Evolutionary conservation across 2,329 filamentous ascomycete species (phyloP).

Genomic region (Trichoderma breve): DNA sequence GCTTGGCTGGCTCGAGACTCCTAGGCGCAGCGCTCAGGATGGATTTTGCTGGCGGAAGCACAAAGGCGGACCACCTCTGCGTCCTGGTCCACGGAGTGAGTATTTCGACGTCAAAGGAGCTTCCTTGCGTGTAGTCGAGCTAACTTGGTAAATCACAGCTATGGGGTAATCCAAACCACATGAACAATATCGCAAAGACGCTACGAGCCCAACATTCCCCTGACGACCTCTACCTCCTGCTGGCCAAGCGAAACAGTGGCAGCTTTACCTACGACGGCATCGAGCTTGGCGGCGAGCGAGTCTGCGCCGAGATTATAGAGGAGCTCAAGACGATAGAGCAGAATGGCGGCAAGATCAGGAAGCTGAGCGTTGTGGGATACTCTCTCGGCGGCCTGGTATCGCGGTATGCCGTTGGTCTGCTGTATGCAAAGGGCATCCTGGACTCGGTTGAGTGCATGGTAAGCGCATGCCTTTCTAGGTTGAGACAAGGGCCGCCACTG

Average conservation of each 20-base stretch:
- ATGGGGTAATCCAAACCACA: conserved; percentile 77
- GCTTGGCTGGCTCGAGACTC: conserved; percentile 14
- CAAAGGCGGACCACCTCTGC: conserved; percentile 66
- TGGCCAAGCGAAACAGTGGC: conserved; percentile 70
- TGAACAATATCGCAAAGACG: conserved; percentile 64
- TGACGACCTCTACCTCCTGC: conserved; percentile 66
- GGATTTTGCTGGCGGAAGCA: conserved; percentile 48
- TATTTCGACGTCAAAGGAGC: conserved; percentile 20
- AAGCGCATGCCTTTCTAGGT: conserved; percentile 25
- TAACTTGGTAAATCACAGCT: conserved; percentile 46
- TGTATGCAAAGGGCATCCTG: conserved; percentile 77
- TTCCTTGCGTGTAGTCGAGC: neutral
- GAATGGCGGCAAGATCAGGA: conserved; percentile 69
- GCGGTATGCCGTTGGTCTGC: conserved; percentile 79
- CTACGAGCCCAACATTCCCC: conserved; percentile 60
- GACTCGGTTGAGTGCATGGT: conserved; percentile 77
- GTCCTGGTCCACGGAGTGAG: conserved; percentile 75
- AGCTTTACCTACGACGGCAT: conserved; percentile 71
- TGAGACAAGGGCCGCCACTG: neutral
- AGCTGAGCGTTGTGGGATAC: conserved; percentile 85
- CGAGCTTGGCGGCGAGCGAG: conserved; percentile 64
- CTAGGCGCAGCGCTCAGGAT: conserved; percentile 11
- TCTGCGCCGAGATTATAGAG: conserved; percentile 66
- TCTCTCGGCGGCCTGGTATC: conserved; percentile 84
- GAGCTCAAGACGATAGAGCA: conserved; percentile 55